Evolutionary conservation across 2,329 filamentous ascomycete genomes (phyloP).

Genomic region (Keithomyces neogunnii): DNA sequence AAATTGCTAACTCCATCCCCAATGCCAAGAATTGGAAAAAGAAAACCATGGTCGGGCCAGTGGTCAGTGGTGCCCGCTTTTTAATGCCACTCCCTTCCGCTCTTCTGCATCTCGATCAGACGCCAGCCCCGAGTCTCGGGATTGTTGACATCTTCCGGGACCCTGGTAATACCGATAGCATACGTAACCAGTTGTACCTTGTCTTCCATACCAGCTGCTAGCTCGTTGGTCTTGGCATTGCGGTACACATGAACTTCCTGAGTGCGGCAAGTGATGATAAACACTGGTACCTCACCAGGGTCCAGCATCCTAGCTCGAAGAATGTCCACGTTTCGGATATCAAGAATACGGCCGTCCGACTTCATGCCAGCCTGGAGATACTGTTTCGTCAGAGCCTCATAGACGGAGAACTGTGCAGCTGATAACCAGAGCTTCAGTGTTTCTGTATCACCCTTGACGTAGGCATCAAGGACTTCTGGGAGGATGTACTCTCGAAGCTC

Average conservation of each 20-base stretch:
- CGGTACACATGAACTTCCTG: constrained; percentile 97
- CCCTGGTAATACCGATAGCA: constrained; percentile 88
- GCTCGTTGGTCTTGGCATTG: constrained; percentile 79
- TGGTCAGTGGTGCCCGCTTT: constrained; percentile 18
- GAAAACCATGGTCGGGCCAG: background rate
- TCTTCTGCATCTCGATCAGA: constrained; percentile 98
- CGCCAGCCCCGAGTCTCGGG: constrained; percentile 95
- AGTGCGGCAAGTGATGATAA: constrained; percentile 92
- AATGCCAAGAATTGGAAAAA: background rate
- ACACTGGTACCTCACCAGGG: constrained; percentile 83
- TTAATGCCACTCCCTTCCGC: constrained; percentile 75
- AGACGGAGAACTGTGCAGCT: constrained; percentile 92
- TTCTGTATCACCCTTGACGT: constrained; percentile 90
- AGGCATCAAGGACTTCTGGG: constrained; percentile 93
- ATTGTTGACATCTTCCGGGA: constrained; percentile 93
- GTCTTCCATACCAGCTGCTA: constrained; percentile 97
- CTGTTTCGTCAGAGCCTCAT: constrained; percentile 93
- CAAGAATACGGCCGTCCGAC: constrained; percentile 88
- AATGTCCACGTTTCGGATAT: constrained; percentile 91
- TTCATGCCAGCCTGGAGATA: constrained; percentile 90
- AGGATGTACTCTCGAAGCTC: constrained; percentile 98
- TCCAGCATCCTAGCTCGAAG: constrained; percentile 72
- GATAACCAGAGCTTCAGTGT: constrained; percentile 92
- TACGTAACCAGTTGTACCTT: constrained; percentile 98
- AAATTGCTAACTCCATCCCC: background rate